Percentiles rank a stretch among this genome's conserved stretches.
Conservation (phyloP, 2,329 filamentous ascomycete genomes). For the Pleomassaria siparia region DNA sequence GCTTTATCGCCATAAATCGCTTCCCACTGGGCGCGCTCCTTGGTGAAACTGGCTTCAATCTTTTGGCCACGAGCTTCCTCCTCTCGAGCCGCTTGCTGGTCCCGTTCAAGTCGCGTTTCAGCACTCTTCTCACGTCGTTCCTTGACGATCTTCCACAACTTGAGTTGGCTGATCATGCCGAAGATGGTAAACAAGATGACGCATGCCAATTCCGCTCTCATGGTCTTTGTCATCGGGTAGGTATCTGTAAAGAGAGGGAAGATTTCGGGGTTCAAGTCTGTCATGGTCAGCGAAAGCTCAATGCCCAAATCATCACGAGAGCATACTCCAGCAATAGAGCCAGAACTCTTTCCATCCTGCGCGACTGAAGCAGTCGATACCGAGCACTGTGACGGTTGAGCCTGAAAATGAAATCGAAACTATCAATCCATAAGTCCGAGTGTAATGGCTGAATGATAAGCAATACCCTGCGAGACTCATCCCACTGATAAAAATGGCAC, state of each 20-base stretch:
- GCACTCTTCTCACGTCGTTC: conserved; percentile 52
- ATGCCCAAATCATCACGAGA: background rate
- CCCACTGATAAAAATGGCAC: conserved; percentile 72
- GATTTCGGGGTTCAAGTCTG: conserved; percentile 69
- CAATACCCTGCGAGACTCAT: conserved; percentile 69
- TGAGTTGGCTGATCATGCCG: conserved; percentile 81
- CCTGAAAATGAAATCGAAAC: conserved; percentile 76
- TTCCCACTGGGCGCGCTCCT: conserved; percentile 74
- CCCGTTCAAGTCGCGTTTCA: conserved; percentile 51
- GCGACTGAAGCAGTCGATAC: conserved; percentile 85
- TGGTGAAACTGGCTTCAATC: conserved; percentile 62
- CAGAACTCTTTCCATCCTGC: conserved; percentile 97
- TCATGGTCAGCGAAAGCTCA: conserved; percentile 14
- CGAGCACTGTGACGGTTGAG: conserved; percentile 75
- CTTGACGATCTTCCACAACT: conserved; percentile 78
- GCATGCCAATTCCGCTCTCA: conserved; percentile 79
- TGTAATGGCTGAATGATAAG: conserved; percentile 72
- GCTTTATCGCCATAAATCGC: conserved; percentile 68
- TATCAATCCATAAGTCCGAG: conserved; percentile 77
- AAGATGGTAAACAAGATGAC: conserved; percentile 73
- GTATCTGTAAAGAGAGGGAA: conserved; percentile 77
- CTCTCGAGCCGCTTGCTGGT: conserved; percentile 62
- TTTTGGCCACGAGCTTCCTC: conserved; percentile 71
- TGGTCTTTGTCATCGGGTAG: conserved; percentile 84
- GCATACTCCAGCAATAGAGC: conserved; percentile 81